These are phyloP conservation scores for Alternaria infectoria DNA, from an alignment of 2,329 filamentous ascomycete genomes.

Conservation along the genomic window DNA sequence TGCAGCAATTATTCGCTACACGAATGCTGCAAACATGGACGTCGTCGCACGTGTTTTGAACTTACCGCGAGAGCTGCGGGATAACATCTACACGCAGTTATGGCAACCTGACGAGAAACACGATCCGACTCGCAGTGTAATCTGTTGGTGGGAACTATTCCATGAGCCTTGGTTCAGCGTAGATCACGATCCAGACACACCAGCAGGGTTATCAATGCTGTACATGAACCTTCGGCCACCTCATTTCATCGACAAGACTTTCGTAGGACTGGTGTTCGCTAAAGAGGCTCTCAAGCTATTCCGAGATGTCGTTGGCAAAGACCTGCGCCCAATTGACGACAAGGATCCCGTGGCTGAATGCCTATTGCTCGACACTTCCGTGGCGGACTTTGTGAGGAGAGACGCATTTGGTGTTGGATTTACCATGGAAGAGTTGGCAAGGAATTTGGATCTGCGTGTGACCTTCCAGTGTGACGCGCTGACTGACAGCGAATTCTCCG, in stretches of 20 bases:
- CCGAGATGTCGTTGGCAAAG: constrained; percentile 4
- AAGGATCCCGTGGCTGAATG: constrained; percentile 1
- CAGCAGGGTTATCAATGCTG: neutral
- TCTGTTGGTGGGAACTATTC: constrained; percentile 13
- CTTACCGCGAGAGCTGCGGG: constrained; percentile 11
- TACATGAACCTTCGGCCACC: neutral
- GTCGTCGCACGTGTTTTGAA: constrained; percentile 1
- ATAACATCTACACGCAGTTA: constrained; percentile 6
- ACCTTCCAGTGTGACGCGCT: constrained; percentile 8
- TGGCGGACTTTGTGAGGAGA: constrained; percentile 9
- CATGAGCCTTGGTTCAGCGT: constrained; percentile 5
- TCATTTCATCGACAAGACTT: constrained; percentile 10
- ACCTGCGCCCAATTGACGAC: constrained; percentile 1
- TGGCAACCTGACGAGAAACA: neutral
- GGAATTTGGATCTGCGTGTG: constrained; percentile 11
- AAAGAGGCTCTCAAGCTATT: constrained; percentile 4
- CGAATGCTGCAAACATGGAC: constrained; percentile 1
- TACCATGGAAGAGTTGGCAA: constrained; percentile 5
- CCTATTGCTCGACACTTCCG: neutral
- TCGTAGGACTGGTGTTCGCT: constrained; percentile 4
- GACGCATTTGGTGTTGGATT: constrained; percentile 8
- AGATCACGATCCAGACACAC: neutral
- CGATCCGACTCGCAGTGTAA: neutral
- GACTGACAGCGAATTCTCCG: neutral
- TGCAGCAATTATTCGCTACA: neutral